Evolutionary conservation across 768 basidiomycete species (phyloP), one percentile per base, ranked within the genome.

Genomic region (Naganishia randhawae): DNA sequence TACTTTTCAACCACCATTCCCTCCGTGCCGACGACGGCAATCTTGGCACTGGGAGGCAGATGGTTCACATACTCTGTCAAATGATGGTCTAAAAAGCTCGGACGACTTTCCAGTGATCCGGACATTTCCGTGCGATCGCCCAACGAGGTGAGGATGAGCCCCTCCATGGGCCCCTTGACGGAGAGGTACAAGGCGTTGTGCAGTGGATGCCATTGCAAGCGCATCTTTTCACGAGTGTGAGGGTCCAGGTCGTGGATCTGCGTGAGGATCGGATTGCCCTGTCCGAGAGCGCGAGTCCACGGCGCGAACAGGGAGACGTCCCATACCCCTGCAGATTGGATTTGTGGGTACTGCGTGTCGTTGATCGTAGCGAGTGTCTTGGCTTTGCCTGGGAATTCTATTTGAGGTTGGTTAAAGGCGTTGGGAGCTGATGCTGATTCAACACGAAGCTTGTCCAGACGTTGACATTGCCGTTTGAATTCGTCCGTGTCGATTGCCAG

Each of bases 51-150:
- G 35, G 72, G 72, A 3, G 72, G 72, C 17, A 73, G 41, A 35
- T 66, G 39, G 50, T 73, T 75, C 63, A 73, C 67, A 48, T 75
- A 77, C n/a, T 77, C 76, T 8, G 73, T 73, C 0, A 77, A 37
- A 22, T 66, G 33, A 33, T 74, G 70, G 61, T 77, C 76, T 32
- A 77, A 61, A 72, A 77, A 77, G 14, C 75, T 75, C 32, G 73
- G 69, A 5, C 76, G 45, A 16, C 73, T 75, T 63, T 77, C 76
- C 50, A 77, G 69, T 13, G 73, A 73, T 50, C 76, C 74, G 13
- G 71, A 73, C 76, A 77, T 77, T 69, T 77, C 76, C 16, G 72
- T 71, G 25, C 76, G 67, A 50, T 77, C 76, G 33, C 76, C 76
- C 17, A 77, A 68, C 32, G 71, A 73, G 37, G 71, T 70, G 39